Base-by-base conservation (phyloP, 129 eudicot genomes). In the sunflower (Helianthus annuus) region DNA sequence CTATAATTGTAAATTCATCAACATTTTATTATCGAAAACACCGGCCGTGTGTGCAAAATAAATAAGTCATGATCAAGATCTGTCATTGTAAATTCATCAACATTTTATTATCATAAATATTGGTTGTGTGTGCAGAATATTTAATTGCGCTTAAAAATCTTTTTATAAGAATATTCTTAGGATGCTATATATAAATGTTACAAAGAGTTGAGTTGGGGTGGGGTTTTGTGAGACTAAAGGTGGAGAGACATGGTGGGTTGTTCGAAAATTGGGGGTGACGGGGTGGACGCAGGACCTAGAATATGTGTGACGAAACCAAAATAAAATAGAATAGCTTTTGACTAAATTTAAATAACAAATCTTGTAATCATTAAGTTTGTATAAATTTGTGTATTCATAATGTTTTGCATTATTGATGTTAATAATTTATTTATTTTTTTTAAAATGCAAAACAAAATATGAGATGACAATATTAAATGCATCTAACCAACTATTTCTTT, bases 371-470 rank as follows among this genome's bases (percentile, higher is more conserved):
- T 67, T 67, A 48, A 24, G 16, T 67, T 67, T 10, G 38, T 48
- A 48, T 16, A 17, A 64, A 64, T n/a, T 64, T 64, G 13, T 39
- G 52, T 32, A 2, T 15, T 64, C 32, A 42, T 39, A 39, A 64
- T 60, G 29, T 38, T 64, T 64, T 67, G 58, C 49, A 67, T 67
- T 67, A 67, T 67, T 48, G 59, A 27, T 5, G 13, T 49, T 24
- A 46, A 67, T 67, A 4, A 48, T 24, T 48, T 17, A 48, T 22
- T 10, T 5, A 12, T 34, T 29, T 42, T 27, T 19, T 27, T 19
- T 9, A 1, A 13, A 22, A 42, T 42, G 38, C n/a, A 8, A 19
- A 67, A 32, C 5, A 60, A 29, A 59, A 24, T 53, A 53, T 15
- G 19, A 16, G 4, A 40, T 15, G 51, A 64, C 16, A 44, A 2